phyloP scores from a whole-genome alignment of 2,329 filamentous ascomycete species.

The Fusarium aywerte region DNA sequence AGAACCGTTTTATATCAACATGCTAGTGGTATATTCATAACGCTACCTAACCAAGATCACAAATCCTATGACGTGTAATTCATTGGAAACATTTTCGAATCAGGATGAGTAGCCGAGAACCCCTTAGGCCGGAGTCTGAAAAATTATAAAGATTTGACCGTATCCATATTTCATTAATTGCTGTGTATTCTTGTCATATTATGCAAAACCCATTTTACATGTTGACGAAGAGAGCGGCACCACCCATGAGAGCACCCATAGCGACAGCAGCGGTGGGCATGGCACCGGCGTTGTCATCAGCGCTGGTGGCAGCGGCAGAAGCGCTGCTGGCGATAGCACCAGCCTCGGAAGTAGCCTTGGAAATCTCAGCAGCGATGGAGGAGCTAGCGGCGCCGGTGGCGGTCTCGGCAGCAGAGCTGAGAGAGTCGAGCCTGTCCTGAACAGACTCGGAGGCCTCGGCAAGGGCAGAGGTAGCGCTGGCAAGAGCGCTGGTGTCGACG shows the following conservation, averaged over 20 bases:
- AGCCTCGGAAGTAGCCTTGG: conserved; percentile 32
- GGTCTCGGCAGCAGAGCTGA: conserved; percentile 46
- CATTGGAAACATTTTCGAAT: background rate
- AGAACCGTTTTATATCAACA: no score
- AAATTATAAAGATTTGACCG: background rate
- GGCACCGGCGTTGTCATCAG: conserved; percentile 47
- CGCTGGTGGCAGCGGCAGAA: conserved; percentile 23
- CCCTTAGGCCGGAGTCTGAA: background rate
- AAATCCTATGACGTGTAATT: conserved; percentile 3
- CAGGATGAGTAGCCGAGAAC: background rate
- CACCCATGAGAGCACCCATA: conserved; percentile 60
- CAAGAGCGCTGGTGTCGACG: conserved; percentile 35
- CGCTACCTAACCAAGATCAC: conserved; percentile 19
- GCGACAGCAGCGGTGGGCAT: conserved; percentile 57
- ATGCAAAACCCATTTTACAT: conserved; percentile 49
- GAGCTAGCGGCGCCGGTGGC: conserved; percentile 37
- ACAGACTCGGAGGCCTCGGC: conserved; percentile 27
- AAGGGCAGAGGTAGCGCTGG: conserved; percentile 25
- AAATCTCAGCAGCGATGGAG: conserved; percentile 31
- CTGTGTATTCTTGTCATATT: background rate
- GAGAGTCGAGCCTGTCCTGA: conserved; percentile 28
- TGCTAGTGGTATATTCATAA: background rate
- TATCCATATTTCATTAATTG: conserved; percentile 29
- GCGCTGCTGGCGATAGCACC: conserved; percentile 17
- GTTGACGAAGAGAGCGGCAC: conserved; percentile 58